Percentiles rank a stretch among this genome's conserved stretches.
These are phyloP conservation scores for Gelatoporia subvermispora DNA, from an alignment of 768 basidiomycete genomes.

Conservation along the genomic window DNA sequence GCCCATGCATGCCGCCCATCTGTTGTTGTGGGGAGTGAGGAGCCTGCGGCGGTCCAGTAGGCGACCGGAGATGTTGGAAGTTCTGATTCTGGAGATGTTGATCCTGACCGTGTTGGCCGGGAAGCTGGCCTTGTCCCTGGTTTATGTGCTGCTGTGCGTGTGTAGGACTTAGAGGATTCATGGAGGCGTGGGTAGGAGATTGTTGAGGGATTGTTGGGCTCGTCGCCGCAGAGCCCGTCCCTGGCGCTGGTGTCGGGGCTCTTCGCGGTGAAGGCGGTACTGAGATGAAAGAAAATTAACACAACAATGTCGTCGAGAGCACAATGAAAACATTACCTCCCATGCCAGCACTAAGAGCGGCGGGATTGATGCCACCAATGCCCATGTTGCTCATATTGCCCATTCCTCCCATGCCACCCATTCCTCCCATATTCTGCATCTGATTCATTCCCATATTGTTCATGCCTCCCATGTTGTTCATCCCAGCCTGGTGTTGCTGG, in stretches of 20 bases:
- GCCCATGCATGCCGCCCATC: neutral
- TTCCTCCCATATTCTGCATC: conserved; percentile 10
- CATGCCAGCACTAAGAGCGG: conserved; percentile 12
- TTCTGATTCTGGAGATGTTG: conserved; percentile 3
- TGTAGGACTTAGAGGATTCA: conserved; percentile 3
- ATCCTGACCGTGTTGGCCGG: neutral
- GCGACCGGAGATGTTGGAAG: conserved; percentile 2
- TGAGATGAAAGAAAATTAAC: no score
- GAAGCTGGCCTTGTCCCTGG: conserved; percentile 6
- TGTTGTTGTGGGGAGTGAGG: neutral
- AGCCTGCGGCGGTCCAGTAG: neutral
- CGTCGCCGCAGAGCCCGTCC: no score
- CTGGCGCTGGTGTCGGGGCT: no score
- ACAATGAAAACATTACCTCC: conserved; percentile 1
- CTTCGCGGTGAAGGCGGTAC: no score
- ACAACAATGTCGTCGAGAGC: no score
- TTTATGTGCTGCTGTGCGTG: conserved; percentile 8
- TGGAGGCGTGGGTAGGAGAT: conserved; percentile 5
- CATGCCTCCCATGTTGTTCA: conserved; percentile 4
- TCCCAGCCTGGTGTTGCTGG: conserved; percentile 7
- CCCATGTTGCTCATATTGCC: conserved; percentile 11
- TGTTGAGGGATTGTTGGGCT: conserved; percentile 3
- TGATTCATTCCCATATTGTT: conserved; percentile 6
- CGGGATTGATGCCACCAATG: conserved; percentile 18
- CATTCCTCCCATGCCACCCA: conserved; percentile 20